Percentiles rank a stretch among this genome's conserved stretches.
Conservation (phyloP, 164 flowering plant genomes). For the Umbilicus rupestris region DNA sequence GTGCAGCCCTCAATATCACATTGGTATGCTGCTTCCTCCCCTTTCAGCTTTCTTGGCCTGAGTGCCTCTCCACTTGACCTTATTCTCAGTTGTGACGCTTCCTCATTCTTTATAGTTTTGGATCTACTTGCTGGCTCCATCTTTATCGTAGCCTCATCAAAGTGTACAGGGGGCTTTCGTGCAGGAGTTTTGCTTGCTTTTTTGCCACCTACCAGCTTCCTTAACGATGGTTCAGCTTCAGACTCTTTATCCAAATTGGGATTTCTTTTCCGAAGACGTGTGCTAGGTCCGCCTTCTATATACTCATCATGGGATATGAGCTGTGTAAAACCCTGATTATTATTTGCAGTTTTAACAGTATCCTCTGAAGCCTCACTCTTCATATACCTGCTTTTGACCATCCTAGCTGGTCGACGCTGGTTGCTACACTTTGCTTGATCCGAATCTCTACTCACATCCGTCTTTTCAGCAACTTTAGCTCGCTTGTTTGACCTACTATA, state of each 20-base stretch:
- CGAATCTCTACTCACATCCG: conserved; percentile 4
- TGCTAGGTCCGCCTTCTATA: conserved; percentile 68
- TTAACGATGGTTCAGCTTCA: conserved; percentile 22
- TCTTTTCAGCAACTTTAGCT: conserved; percentile 16
- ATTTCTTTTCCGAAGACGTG: conserved; percentile 58
- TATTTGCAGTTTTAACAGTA: conserved; percentile 17
- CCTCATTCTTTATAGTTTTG: neutral
- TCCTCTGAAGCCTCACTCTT: conserved; percentile 28
- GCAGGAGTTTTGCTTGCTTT: conserved; percentile 26
- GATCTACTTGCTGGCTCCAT: conserved; percentile 3
- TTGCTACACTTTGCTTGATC: conserved; percentile 11
- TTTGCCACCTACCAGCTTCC: conserved; percentile 28
- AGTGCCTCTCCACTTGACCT: conserved; percentile 11
- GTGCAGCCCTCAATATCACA: conserved; percentile 88
- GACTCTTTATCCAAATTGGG: conserved; percentile 22
- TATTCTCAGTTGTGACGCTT: neutral
- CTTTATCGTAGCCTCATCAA: conserved; percentile 14
- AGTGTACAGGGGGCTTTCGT: conserved; percentile 13
- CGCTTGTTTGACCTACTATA: conserved; percentile 29
- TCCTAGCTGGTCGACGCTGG: conserved; percentile 12
- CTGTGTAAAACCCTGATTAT: conserved; percentile 15
- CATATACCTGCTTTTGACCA: conserved; percentile 19
- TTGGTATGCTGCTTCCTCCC: conserved; percentile 42
- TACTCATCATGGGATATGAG: conserved; percentile 29
- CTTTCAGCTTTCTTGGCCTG: conserved; percentile 11